Evolutionary conservation across 2,329 filamentous ascomycete genomes (phyloP).

Genomic region (Fulvia fulva): DNA sequence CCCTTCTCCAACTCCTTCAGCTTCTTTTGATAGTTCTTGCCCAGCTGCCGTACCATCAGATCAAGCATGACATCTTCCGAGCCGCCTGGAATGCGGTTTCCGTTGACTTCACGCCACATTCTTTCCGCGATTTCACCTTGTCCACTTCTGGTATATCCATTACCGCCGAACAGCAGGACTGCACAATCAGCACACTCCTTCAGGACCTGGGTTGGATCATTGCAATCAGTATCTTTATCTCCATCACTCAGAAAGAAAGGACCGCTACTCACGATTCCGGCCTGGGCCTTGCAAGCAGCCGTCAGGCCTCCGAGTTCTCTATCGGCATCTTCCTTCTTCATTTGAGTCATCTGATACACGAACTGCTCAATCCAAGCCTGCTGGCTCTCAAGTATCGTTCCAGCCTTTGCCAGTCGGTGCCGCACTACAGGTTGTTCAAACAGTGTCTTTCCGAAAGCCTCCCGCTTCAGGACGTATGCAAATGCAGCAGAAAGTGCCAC

Average conservation of each 20-base stretch:
- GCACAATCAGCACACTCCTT: conserved; percentile 68
- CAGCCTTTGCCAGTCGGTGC: conserved; percentile 67
- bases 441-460: conserved; percentile 64
- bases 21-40: conserved; percentile 63
- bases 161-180: conserved; percentile 69
- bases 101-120: conserved; percentile 42
- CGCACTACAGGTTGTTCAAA: conserved; percentile 73
- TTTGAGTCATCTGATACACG: conserved; percentile 61
- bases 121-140: conserved; percentile 69
- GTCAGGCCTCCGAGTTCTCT: conserved; percentile 66
- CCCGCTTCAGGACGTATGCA: conserved; percentile 60
- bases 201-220: conserved; percentile 34
- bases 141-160: conserved; percentile 60
- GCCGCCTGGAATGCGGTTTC: conserved; percentile 49
- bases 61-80: conserved; percentile 71
- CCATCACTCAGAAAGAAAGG: neutral
- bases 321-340: conserved; percentile 58
- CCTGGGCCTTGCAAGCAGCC: conserved; percentile 68
- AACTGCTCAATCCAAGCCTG: conserved; percentile 71
- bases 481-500: conserved; percentile 59
- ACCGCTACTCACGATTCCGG: conserved; percentile 56
- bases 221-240: neutral
- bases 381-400: conserved; percentile 63
- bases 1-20: conserved; percentile 49
- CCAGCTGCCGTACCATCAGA: conserved; percentile 63